Evolutionary conservation across 768 basidiomycete genomes (phyloP).

Genomic region (Lentinula edodes): DNA sequence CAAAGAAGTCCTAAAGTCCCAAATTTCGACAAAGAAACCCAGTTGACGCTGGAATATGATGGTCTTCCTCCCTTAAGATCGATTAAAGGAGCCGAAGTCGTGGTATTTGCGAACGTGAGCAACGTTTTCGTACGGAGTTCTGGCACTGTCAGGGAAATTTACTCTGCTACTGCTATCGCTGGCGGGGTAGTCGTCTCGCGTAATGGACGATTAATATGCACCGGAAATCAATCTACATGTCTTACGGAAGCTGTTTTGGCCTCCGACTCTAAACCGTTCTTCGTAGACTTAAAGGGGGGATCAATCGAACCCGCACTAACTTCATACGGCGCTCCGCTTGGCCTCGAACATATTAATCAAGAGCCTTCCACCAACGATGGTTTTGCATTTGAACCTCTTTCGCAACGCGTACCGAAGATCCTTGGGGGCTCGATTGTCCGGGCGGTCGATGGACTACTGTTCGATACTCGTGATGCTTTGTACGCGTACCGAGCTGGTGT

Average conservation of each 20-base stretch:
- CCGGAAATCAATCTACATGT: constrained; percentile 26
- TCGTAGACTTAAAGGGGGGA: constrained; percentile 70
- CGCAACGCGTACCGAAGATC: constrained; percentile 38
- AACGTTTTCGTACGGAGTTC: constrained; percentile 31
- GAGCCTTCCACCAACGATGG: constrained; percentile 76
- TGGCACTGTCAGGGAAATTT: constrained; percentile 24
- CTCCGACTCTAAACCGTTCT: constrained; percentile 14
- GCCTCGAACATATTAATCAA: constrained; percentile 59
- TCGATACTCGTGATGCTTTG: constrained; percentile 66
- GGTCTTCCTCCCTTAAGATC: constrained; percentile 71
- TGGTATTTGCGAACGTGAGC: constrained; percentile 63
- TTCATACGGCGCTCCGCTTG: constrained; percentile 67
- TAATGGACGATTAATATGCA: constrained; percentile 49
- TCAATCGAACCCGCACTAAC: constrained; percentile 60
- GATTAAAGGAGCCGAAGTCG: constrained; percentile 25
- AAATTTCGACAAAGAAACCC: constrained; percentile 65
- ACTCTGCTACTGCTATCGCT: constrained; percentile 14
- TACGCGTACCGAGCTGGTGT: constrained; percentile 70
- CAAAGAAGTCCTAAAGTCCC: constrained; percentile 53
- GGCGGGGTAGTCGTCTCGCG: constrained; percentile 32
- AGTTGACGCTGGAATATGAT: constrained; percentile 54
- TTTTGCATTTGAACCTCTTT: constrained; percentile 46
- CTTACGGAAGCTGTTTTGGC: constrained; percentile 9
- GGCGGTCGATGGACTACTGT: constrained; percentile 72
- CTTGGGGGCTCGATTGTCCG: constrained; percentile 51